A percentile compares a stretch with the other conserved stretches of the same genome.
Evolutionary conservation across 208 protist species (phyloP).

Genomic region (Acanthamoeba quina): DNA sequence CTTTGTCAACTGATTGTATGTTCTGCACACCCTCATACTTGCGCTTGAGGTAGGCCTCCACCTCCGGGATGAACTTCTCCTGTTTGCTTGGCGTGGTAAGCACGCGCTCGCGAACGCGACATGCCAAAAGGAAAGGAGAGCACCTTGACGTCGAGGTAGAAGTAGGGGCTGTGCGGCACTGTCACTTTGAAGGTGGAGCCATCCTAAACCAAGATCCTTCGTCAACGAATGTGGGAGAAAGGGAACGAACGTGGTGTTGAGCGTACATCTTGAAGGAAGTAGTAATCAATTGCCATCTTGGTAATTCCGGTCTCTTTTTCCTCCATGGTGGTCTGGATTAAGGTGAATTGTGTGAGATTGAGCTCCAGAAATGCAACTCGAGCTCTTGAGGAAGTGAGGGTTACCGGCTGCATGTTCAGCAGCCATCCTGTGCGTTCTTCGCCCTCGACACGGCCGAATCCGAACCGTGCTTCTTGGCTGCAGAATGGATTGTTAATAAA

Average conservation of each 20-base stretch:
- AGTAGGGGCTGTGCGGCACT: constrained; percentile 89
- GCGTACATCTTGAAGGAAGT: constrained; percentile 89
- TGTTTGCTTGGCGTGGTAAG: constrained; percentile 76
- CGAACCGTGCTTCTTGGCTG: constrained; percentile 71
- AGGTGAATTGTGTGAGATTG: neutral
- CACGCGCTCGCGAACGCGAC: neutral
- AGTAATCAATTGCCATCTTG: constrained; percentile 87
- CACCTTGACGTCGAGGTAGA: constrained; percentile 88
- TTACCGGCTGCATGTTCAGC: constrained; percentile 88
- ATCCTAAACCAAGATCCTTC: constrained; percentile 76
- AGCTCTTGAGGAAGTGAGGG: neutral
- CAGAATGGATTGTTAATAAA: neutral
- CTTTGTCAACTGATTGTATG: constrained; percentile 94
- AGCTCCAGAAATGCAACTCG: neutral
- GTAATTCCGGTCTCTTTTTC: constrained; percentile 83
- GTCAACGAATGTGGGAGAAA: neutral
- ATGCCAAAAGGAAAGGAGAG: constrained; percentile 83
- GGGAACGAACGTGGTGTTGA: neutral
- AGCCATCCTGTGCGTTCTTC: constrained; percentile 84
- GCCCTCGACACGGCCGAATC: constrained; percentile 61
- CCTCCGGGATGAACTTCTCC: constrained; percentile 94
- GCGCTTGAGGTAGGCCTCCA: constrained; percentile 95
- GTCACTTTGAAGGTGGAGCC: constrained; percentile 88
- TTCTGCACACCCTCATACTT: constrained; percentile 93
- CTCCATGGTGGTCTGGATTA: constrained; percentile 81